Percentiles rank a stretch among this genome's conserved stretches.
Evolutionary conservation across 495 filamentous ascomycete genomes (phyloP).

Genomic region (Parathielavia hyrcaniae): DNA sequence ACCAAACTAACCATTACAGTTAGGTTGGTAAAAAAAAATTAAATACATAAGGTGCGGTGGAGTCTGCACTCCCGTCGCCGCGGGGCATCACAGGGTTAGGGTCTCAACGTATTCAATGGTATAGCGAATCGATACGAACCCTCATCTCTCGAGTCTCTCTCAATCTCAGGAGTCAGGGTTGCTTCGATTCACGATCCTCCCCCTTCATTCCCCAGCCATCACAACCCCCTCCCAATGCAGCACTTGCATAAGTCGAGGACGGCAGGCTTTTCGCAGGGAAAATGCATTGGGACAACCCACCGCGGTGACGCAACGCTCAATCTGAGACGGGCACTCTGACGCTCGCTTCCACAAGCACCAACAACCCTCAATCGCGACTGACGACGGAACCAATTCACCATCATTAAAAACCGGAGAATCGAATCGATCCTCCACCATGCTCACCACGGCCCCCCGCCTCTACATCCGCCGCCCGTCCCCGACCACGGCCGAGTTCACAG

Average conservation of each 20-base stretch:
- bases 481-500: constrained; percentile 79
- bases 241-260: not conserved
- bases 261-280: not conserved
- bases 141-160: too few relatives aligned
- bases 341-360: not conserved
- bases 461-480: constrained; percentile 69
- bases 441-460: constrained; percentile 50
- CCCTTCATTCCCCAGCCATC: not conserved
- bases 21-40: constrained; percentile 9
- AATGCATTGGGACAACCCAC: not conserved
- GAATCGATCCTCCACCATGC: constrained; percentile 38
- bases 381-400: not conserved
- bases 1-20: constrained; percentile 48
- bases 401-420: not conserved
- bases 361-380: not conserved
- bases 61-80: not conserved
- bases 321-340: not conserved
- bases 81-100: not conserved
- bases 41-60: constrained; percentile 20
- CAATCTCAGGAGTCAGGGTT: not conserved
- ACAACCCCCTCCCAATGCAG: not conserved
- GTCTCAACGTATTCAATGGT: not conserved
- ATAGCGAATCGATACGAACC: not conserved
- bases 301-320: not conserved
- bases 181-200: not conserved